Percentiles rank a stretch among this genome's conserved stretches.
Conservation (phyloP, 2,329 filamentous ascomycete genomes). For the Fusarium graminum region DNA sequence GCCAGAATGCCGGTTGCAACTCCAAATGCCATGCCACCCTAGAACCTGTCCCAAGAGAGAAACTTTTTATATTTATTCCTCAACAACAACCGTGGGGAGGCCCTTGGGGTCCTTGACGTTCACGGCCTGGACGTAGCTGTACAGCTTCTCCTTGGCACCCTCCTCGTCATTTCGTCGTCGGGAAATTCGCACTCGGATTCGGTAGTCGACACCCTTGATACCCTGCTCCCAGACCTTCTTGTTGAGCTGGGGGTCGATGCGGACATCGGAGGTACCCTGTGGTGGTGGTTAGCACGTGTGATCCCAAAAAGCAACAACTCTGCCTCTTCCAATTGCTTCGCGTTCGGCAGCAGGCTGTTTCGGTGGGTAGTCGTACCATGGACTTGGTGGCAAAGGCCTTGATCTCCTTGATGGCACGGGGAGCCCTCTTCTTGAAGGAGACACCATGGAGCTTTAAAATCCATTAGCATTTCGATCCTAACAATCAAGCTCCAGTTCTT, state of each 20-base stretch:
- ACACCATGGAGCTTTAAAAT: conserved; percentile 88
- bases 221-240: conserved; percentile 99
- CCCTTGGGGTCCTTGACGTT: conserved; percentile 99
- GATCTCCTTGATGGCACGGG: conserved; percentile 99
- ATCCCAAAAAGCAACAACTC: conserved; percentile 12
- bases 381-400: conserved; percentile 90
- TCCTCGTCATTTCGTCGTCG: conserved; percentile 99
- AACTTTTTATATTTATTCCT: conserved; percentile 68
- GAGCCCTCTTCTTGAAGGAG: conserved; percentile 99
- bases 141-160: conserved; percentile 99
- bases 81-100: conserved; percentile 90
- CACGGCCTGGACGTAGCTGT: conserved; percentile 99
- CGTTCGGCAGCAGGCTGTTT: conserved; percentile 23
- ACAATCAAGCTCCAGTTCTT: conserved; percentile 21
- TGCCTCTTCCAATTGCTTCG: conserved; percentile 27
- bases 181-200: conserved; percentile 97
- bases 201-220: conserved; percentile 98
- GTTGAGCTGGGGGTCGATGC: conserved; percentile 98
- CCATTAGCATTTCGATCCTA: conserved; percentile 35
- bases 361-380: conserved; percentile 79
- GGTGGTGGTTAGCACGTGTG: conserved; percentile 35
- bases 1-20: conserved; percentile 62
- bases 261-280: conserved; percentile 96
- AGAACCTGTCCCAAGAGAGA: conserved; percentile 59
- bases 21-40: conserved; percentile 62